Evolutionary conservation across 1,139 yeast species (phyloP).

Genomic region (Yamadazyma buinensis): DNA sequence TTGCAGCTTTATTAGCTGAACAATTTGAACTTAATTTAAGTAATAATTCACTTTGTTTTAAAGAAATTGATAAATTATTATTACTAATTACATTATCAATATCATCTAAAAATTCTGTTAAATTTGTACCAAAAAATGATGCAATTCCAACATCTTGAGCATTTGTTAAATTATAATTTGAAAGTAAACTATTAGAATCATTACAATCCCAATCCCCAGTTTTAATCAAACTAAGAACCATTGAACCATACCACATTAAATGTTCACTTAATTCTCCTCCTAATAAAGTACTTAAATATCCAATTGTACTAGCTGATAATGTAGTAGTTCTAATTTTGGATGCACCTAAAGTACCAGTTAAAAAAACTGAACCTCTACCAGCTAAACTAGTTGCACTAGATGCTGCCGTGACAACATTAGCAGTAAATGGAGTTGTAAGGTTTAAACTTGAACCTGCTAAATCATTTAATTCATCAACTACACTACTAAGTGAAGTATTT

Average conservation of each 20-base stretch:
- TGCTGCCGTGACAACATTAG: constrained; percentile 4
- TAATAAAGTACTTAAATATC: constrained; percentile 5
- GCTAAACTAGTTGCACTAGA: constrained; percentile 6
- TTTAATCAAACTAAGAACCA: constrained; percentile 6
- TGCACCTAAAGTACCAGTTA: not conserved
- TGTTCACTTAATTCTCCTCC: constrained; percentile 8
- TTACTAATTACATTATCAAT: not conserved
- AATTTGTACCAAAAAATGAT: not conserved
- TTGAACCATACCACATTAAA: constrained; percentile 8
- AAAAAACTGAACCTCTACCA: constrained; percentile 3
- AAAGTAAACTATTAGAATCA: constrained; percentile 7
- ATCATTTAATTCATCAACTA: constrained; percentile 5
- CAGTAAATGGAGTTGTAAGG: constrained; percentile 3
- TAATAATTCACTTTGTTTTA: constrained; percentile 7
- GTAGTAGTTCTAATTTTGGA: not conserved
- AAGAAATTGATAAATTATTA: not conserved
- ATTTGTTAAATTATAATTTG: constrained; percentile 10
- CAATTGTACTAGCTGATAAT: not conserved
- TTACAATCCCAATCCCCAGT: constrained; percentile 11
- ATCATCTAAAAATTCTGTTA: not conserved
- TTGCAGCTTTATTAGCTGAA: constrained; percentile 11
- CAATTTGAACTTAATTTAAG: constrained; percentile 11
- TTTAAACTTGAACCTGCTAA: constrained; percentile 3
- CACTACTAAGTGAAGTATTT: constrained; percentile 1
- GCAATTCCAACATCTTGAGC: not conserved